phyloP scores from a whole-genome alignment of 495 filamentous ascomycete genomes.

The Lichenothelia convexa region DNA sequence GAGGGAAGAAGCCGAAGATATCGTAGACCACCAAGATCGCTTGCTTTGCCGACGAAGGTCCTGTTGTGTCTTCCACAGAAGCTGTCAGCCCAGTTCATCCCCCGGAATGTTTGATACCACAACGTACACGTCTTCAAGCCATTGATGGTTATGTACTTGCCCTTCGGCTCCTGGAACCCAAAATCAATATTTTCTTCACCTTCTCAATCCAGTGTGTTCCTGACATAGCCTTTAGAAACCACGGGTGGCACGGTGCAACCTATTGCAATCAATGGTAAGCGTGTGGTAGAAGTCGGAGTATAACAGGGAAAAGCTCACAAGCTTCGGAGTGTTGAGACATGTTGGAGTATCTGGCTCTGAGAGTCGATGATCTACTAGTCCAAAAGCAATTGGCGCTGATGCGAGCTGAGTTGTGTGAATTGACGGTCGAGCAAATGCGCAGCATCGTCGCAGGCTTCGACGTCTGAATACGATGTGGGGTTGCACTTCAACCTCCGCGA shows the following conservation, averaged over 20 bases:
- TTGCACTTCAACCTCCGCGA: too few species aligned
- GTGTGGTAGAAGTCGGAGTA: not conserved
- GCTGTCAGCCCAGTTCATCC: not conserved
- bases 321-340: too few species aligned
- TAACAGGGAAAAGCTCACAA: not conserved
- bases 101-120: not conserved
- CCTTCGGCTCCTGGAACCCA: too few species aligned
- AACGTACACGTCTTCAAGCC: slow-evolving; percentile 50
- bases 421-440: too few species aligned
- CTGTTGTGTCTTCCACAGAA: slow-evolving; percentile 37
- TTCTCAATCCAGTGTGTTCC: too few species aligned
- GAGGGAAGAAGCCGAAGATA: slow-evolving; percentile 55
- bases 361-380: too few species aligned
- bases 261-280: not conserved
- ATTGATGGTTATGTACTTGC: slow-evolving; percentile 41
- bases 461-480: too few species aligned
- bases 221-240: slow-evolving; percentile 37
- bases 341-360: too few species aligned
- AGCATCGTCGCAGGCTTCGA: too few species aligned
- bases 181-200: too few species aligned
- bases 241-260: slow-evolving; percentile 56
- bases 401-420: too few species aligned
- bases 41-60: slow-evolving; percentile 35
- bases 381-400: too few species aligned
- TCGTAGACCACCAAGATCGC: slow-evolving; percentile 48